Base-by-base conservation (phyloP, 768 basidiomycete species). In the Phanerodontia chrysosporium region DNA sequence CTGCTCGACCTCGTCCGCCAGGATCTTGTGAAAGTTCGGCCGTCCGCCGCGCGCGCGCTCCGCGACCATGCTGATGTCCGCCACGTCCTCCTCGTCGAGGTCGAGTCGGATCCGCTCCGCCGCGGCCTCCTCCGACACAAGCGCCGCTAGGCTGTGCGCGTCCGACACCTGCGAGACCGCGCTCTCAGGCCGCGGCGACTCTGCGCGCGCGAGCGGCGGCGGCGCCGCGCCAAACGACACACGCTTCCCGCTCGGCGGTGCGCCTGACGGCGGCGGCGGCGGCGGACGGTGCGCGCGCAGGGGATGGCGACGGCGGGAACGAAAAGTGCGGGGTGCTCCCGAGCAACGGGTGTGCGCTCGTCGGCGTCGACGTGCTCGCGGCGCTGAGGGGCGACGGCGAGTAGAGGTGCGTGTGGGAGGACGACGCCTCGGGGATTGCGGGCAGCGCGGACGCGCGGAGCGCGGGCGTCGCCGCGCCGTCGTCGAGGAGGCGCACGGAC, bases 31-130 rank as follows among this genome's bases (percentile, higher is more conserved):
- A 42, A 92, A 66, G 64, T 80, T 84, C 25, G 90, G 90, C 66
- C 83, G 81, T 2, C 90, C 90, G 3, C 80, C 79, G 46, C 83
- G 74, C 28, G 83, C 85, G 57, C 81, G 75, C 71, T 90, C 89
- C 7, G 85, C 75, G 48, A 90, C 75, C 24, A 80, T 65, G 21
- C 75, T 75, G 59, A 90, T 74, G 61, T 89, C 87, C 6, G 73
- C 70, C 65, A 83, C 74, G 67, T 92, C 90, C 54, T 74, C 70
- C 27, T 78, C 77, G 58, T 84, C 81, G 58, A 90, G 70, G 57
- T 80, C 78, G 18, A 86, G 73, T 58, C 69, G 62, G 14, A 70
- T 59, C 52, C 70, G 69, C 49, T 73, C 70, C 29, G 65, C 44
- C 30, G 49, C 46, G 44, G 59, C 58, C n/a, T 55, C 58, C 53